Conservation (phyloP, 2,329 filamentous ascomycete genomes). For the Colletotrichum cordylinicola region DNA sequence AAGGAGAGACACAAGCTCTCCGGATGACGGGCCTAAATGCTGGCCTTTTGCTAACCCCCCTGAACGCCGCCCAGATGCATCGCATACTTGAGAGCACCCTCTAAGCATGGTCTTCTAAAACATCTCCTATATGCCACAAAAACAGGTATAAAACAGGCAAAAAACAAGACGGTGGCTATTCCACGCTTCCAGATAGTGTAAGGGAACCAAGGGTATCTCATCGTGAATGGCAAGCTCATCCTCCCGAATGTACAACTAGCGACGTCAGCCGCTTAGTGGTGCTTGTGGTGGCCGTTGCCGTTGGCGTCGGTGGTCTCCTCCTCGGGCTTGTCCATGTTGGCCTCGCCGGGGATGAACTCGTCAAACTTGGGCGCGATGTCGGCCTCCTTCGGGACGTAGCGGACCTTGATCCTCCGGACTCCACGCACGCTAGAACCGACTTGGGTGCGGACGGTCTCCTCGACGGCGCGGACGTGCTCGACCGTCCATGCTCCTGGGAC, state of each 20-base stretch:
- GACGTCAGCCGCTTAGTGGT: constrained; percentile 25
- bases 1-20: constrained; percentile 1
- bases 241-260: constrained; percentile 1
- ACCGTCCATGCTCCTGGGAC: constrained; percentile 82
- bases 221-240: constrained; percentile 18
- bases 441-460: constrained; percentile 73
- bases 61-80: constrained; percentile 18
- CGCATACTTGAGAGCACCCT: constrained; percentile 6
- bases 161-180: neutral
- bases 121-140: neutral
- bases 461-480: constrained; percentile 71
- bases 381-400: constrained; percentile 77
- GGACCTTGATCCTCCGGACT: constrained; percentile 81
- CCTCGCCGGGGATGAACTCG: constrained; percentile 76
- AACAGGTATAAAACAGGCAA: neutral
- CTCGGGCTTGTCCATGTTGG: constrained; percentile 64
- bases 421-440: constrained; percentile 82
- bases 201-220: constrained; percentile 22
- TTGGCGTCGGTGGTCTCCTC: constrained; percentile 44
- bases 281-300: constrained; percentile 30
- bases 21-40: neutral
- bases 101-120: constrained; percentile 7
- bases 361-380: constrained; percentile 64
- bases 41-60: constrained; percentile 14
- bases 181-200: constrained; percentile 8